Base-by-base conservation (phyloP, 768 basidiomycete species). In the Boletus tomentosulus region DNA sequence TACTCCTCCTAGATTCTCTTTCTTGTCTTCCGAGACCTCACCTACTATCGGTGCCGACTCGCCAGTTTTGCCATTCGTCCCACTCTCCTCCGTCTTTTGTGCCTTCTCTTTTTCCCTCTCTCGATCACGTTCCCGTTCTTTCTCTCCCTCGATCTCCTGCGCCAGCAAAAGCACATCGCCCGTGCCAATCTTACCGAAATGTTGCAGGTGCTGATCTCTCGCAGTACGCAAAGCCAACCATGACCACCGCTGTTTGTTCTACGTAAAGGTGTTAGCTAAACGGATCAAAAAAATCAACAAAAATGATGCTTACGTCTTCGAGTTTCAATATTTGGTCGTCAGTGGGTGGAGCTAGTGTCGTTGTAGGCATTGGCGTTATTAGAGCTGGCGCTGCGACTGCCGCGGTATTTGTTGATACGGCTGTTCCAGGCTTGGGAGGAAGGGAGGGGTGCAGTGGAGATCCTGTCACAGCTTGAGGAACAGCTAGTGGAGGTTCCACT, bases 161-260 rank as follows among this genome's bases (percentile, higher is more conserved):
- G 65, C 58, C 22, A 78, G 76, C 16, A 75, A 60, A 46, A 78
- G 77, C 56, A 94, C 73, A 56, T 92, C 89, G 8, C 88, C 89
- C 6, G 83, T 83, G 16, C 87, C 89, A 56, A 92, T 91, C 73
- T 83, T 86, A n/a, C 84, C 80, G 58, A 93, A 92, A 60, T 89
- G 83, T 57, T 85, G 81, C 38, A 92, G 66, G 67, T 92, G 74
- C 54, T 79, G 78, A 59, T 89, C 84, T 35, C 90, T 85, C 50
- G 87, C 83, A 39, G 82, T 79, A 19, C 91, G 86, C 54, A 93
- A 77, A 8, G 86, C 87, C 16, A 92, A 77, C 91, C 92, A 94
- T 6, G 88, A 74, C 77, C 84, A 82, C 3, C 87, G 81, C 56
- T 85, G 80, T 61, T 90, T 89, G 69, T 83, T 85, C 91, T 92